Evolutionary conservation across 306 rosid species (phyloP), one percentile per base, ranked within the genome.

Genomic region (Gleditsia sinensis): DNA sequence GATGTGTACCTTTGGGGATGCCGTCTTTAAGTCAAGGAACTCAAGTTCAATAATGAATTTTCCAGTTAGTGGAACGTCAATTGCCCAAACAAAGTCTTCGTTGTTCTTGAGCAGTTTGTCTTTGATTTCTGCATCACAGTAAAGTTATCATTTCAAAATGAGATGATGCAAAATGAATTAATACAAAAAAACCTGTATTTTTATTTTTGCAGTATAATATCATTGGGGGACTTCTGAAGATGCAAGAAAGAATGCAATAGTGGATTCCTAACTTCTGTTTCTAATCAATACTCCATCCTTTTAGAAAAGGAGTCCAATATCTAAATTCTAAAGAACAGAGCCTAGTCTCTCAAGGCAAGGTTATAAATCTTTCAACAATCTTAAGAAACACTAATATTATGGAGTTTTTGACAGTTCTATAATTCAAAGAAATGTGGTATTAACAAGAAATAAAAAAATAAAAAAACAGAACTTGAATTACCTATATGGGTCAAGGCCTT

Each of bases 401-500:
- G 43, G 6, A 37, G 11, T 9, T 6, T 37, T n/a, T n/a, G n/a
- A n/a, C n/a, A n/a, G n/a, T n/a, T n/a, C n/a, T n/a, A n/a, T n/a
- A n/a, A n/a, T n/a, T n/a, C n/a, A n/a, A n/a, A 28, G 43, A 37
- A 37, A 9, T 8, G 11, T 37, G 43, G 12, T 37, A 6, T 43
- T 11, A 4, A 20, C 48, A 72, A 55, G 9, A 69, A 25, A n/a
- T 19, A 1, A 33, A 19, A 62, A 12, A 10, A 12, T 14, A 2
- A 33, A 32, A 4, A 58, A 14, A 2, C 4, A 49, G 49, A 48
- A 66, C 8, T 50, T 67, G 3, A 17, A 55, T 79, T 75, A 95
- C 99, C 99, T 81, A 96, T 92, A 84, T 95, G 93, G 60, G 75
- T 67, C 71, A 90, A 75, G 71, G 92, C 57, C 75, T 79, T 92